Base-by-base conservation (phyloP, 495 filamentous ascomycete genomes). In the Geoglossum glabrum region DNA sequence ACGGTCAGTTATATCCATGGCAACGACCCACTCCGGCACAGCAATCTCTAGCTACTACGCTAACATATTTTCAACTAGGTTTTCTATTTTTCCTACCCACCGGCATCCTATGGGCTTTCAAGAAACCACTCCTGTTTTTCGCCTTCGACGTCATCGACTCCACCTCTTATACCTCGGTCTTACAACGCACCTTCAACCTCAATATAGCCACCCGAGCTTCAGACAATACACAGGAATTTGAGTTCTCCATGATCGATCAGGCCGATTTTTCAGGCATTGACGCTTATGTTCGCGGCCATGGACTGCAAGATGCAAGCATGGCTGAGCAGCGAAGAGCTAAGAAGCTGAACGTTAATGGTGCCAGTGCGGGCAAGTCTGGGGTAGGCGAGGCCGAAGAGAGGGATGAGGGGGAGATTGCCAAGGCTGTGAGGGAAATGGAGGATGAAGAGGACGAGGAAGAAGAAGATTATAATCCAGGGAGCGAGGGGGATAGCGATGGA, bases 131-230 rank as follows among this genome's bases (percentile, higher is more conserved):
- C 26, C 64, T 87, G 17, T 95, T 87, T 73, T 81, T 97, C 60
- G 80, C 87, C 2, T 84, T 93, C 49, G 79, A 84, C 47, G 72
- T 75, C 40, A 84, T 97, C 55, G 80, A 81, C 2, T 85, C 85
- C 10, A 76, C 96, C 15, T 89, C 84, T 54, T 97, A 95, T 66
- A 94, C 87, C 3, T 88, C 78, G 31, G 84, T 98, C 52, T 75
- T 97, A 4, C 88, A 92, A 62, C 80, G 87, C 7, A 97, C 92
- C 0, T 97, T 98, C 71, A 96, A 97, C 60, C 80, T 98, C 27
- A 84, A 84, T 33, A 78, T 96, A 31, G 74, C 83, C 60, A 76
- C 84, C 28, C 51, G 60, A 25, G 62, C 57, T 31, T 63, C 65
- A 0, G 58, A 64, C 28, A 55, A 34, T 67, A 68, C 70, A 0